Evolutionary conservation across 306 rosid species (phyloP).

Genomic region (Lathyrus oleraceus): DNA sequence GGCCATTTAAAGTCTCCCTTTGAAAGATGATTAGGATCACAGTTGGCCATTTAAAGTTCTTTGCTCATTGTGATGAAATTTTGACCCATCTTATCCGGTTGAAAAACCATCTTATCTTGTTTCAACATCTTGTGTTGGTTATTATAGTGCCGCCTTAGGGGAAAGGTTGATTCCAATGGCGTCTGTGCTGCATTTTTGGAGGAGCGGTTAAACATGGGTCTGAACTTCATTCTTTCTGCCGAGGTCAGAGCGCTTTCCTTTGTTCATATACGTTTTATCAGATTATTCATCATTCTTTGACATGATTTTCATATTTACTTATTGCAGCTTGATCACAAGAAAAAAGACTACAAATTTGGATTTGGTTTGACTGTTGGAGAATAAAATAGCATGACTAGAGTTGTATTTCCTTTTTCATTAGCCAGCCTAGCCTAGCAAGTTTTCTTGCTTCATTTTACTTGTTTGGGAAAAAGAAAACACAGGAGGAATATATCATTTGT

Average conservation of each 20-base stretch:
- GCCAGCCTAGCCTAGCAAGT: slow-evolving; percentile 37
- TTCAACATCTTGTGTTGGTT: slow-evolving; percentile 33
- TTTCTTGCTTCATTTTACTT: slow-evolving; percentile 37
- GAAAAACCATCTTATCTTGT: slow-evolving; percentile 10
- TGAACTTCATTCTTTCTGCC: slow-evolving; percentile 56
- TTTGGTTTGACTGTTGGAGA: slow-evolving; percentile 98
- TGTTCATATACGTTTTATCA: slow-evolving; percentile 1
- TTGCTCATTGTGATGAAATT: not conserved
- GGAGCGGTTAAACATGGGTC: slow-evolving; percentile 74
- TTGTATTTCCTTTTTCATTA: slow-evolving; percentile 29
- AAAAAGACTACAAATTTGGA: slow-evolving; percentile 97
- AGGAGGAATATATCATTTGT: slow-evolving; percentile 43
- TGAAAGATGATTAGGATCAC: too few species aligned
- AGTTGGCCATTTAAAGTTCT: too few species aligned
- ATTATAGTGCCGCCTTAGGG: slow-evolving; percentile 81
- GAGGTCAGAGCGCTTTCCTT: slow-evolving; percentile 43
- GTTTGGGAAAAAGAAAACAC: slow-evolving; percentile 16
- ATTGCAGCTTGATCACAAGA: slow-evolving; percentile 86
- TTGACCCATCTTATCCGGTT: not conserved
- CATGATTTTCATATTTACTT: slow-evolving; percentile 21
- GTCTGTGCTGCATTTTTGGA: slow-evolving; percentile 71
- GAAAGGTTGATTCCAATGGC: slow-evolving; percentile 90
- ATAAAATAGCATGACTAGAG: slow-evolving; percentile 48
- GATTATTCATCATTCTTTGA: slow-evolving; percentile 8
- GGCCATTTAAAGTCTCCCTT: too few species aligned